Conservation (phyloP, 768 basidiomycete species). For the Lactarius indigo region DNA sequence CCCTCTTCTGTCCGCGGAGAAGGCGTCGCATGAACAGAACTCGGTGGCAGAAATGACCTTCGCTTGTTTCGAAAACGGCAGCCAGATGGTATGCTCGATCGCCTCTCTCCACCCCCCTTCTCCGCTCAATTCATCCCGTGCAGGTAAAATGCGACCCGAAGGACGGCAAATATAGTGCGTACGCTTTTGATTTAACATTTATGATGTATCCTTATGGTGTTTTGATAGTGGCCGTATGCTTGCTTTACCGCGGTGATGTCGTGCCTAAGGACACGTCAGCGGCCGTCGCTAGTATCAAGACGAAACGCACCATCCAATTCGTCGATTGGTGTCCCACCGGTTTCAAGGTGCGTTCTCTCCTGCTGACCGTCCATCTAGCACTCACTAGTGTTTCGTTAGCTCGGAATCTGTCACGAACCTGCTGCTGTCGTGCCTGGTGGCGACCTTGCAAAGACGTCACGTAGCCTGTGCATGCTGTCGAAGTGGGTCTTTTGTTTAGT, state of each 20-base stretch:
- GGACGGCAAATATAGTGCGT: constrained; percentile 96
- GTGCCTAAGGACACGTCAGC: constrained; percentile 95
- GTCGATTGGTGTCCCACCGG: constrained; percentile 99
- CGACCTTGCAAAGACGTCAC: constrained; percentile 89
- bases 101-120: background rate
- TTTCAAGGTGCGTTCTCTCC: constrained; percentile 59
- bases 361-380: background rate
- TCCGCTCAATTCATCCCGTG: background rate
- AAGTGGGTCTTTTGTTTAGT: constrained; percentile 47
- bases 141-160: constrained; percentile 86
- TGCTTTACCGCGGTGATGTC: constrained; percentile 94
- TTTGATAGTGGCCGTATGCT: constrained; percentile 76
- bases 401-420: constrained; percentile 97
- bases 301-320: constrained; percentile 96
- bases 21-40: constrained; percentile 95
- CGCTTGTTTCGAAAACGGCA: constrained; percentile 94
- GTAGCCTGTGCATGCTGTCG: constrained; percentile 97
- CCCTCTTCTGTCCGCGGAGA: constrained; percentile 91
- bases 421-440: constrained; percentile 90
- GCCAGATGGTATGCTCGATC: constrained; percentile 69
- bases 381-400: constrained; percentile 42
- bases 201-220: background rate
- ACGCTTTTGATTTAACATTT: background rate
- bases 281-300: constrained; percentile 92
- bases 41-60: constrained; percentile 98